Base-by-base conservation (phyloP, 345 rosid species). In the Gossypium stocksii region DNA sequence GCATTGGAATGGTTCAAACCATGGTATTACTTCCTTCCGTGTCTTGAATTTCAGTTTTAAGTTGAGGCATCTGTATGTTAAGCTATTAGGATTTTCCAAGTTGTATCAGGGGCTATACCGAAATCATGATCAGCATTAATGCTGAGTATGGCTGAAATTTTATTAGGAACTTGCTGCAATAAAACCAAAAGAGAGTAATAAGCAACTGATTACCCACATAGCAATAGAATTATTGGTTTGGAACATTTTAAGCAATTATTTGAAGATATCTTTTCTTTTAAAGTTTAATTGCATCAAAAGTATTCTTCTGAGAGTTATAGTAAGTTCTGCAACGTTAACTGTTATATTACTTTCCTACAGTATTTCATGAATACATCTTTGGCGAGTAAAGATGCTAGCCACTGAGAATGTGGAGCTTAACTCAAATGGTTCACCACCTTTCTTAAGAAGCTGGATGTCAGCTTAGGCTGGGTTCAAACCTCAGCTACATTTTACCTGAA, bases 1-100 rank as follows among this genome's bases (percentile, higher is more conserved):
- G 98, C 57, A 75, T 81, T 53, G 97, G 99, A 80, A 93, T 95
- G 99, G 98, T 95, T 79, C 91, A 95, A 84, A 91, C 99, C 22
- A 82, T 76, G 94, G 99, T 95, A 94, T 71, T 49, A 71, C 75
- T 78, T 73, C 65, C 74, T 78, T 73, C 65, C 71, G 7, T 60
- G 65, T 60, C 45, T 61, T 48, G 60, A 15, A 12, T 29, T 72
- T 77, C 25, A 25, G 16, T 46, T 66, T 59, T 73, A 70, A 22
- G 25, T 54, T 38, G n/a, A 75, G 41, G 63, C 46, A 15, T 62
- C 57, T 70, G 34, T 54, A 15, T 29, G 51, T 69, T 78, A 74
- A 66, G 62, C 65, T 27, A 20, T 16, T 22, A 22, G 25, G 49
- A 19, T 43, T 9, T 1, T 65, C 9, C 45, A 29, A 62, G 44